Evolutionary conservation across 2,329 filamentous ascomycete genomes (phyloP), one percentile per base, ranked within the genome.

Genomic region (Aspergillus glaucus): DNA sequence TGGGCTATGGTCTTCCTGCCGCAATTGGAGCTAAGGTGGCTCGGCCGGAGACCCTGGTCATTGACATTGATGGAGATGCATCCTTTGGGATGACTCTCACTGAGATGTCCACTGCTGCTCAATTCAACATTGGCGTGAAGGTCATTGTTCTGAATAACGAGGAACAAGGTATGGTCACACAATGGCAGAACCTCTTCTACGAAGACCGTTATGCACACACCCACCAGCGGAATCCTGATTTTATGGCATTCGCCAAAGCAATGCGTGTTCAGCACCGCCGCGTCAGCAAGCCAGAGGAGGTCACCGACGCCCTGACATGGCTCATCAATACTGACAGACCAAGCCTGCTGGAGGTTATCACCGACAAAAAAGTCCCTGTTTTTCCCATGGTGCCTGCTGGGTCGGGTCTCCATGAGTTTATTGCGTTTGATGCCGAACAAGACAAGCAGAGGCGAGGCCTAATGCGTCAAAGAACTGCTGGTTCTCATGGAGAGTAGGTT

Each of bases 1-100:
- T 96, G 92, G 92, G 92, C 44, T 96, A 81, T 72, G 92, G 92
- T 61, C 81, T 97, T 32, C 92, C 92, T n/a, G 87, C 90, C 14
- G 89, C 92, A 52, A 96, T 97, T 55, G 92, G 92, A 50, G 89
- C 88, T 59, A 95, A 95, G 76, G 88, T 95, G 34, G 86, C 83
- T 5, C 76, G 77, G 34, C 84, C 84, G 1, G 87, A 94, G 43
- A 82, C 86, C 49, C 79, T 93, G 42, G 91, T 96, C 46, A 83
- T 96, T 53, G 90, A n/a, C 6, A 28, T 42, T 61, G 91, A 45
- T 17, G 86, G 89, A 53, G 89, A 95, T 67, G 88, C 89, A 5
- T 93, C 87, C 2, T 94, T 95, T 76, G 85, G 85, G 76, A 94
- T 95, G 89, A 94, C 90, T 2, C 76, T 94, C 52, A 93, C 88